Evolutionary conservation across 345 rosid genomes (phyloP), one percentile per base, ranked within the genome.

Genomic region (Conringia planisiliqua): DNA sequence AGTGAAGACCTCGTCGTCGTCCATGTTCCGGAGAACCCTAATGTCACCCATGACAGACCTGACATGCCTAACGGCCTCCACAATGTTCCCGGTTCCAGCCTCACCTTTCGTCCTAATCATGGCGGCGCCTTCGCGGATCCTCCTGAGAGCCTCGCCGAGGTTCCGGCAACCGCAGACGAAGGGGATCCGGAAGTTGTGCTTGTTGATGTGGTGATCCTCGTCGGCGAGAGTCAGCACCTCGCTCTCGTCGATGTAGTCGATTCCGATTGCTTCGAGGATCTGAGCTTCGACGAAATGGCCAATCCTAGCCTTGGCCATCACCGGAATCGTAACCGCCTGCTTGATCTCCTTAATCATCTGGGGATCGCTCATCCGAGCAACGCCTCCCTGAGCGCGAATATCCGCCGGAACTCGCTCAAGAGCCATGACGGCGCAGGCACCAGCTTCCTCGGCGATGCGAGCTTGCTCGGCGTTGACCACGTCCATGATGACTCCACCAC

Each of bases 81-180:
- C 73, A 4, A 92, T 72, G 68, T 92, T 92, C 12, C 97, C 97
- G 0, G 94, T 90, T 0, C 97, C 96, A 1, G 96, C 98, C 79
- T 92, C 96, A 0, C 98, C 98, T 71, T 92, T 90, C 20, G 98
- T 92, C 42, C 98, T 78, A 35, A 92, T 92, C 98, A 92, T 92
- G 4, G 96, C 98, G 3, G 98, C 94, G 4, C 96, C 94, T 74
- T 92, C 98, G 4, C 96, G 89, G 57, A 92, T 84, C 80, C 98
- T 77, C 32, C 96, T 76, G 20, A 92, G 73, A 10, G 95, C 98
- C 44, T 92, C 96, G 0, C 97, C 96, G 12, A 92, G 77, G 62
- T 90, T 92, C 26, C 96, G 81, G 77, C 97, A 92, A 5, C 96
- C 97, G 30, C 97, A 92, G 6, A 92, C 96, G 65, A 92, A 92